phyloP scores from a whole-genome alignment of 345 rosid genomes.

The Linum trigynum region DNA sequence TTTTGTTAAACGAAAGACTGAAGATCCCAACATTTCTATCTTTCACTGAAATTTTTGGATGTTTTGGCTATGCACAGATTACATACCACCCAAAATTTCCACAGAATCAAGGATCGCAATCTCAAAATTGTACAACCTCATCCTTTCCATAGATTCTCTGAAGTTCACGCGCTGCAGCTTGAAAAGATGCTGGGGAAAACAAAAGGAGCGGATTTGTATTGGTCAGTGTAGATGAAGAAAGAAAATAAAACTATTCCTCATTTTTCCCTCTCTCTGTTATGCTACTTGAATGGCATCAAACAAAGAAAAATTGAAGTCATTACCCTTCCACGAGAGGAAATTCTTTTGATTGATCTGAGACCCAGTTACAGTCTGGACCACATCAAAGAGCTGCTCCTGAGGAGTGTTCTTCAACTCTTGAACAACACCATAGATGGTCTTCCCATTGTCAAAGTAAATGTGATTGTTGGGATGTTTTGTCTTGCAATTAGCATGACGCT shows the following conservation, averaged over 20 bases:
- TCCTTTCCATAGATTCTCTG: constrained; percentile 58
- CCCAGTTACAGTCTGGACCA: constrained; percentile 43
- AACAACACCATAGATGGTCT: constrained; percentile 55
- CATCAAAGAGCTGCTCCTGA: constrained; percentile 46
- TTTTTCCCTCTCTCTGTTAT: not conserved
- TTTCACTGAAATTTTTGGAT: too few relatives aligned
- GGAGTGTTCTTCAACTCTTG: constrained; percentile 60
- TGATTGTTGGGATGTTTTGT: constrained; percentile 67
- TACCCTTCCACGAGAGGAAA: constrained; percentile 52
- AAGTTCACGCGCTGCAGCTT: constrained; percentile 58
- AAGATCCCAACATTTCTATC: too few relatives aligned
- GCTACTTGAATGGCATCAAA: not conserved
- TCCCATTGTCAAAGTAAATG: constrained; percentile 59
- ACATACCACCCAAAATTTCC: not conserved
- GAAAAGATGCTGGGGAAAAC: constrained; percentile 41
- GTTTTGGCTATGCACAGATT: too few relatives aligned
- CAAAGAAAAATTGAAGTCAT: not conserved
- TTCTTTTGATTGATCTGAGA: constrained; percentile 48
- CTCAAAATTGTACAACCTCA: constrained; percentile 31
- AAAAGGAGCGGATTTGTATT: constrained; percentile 5
- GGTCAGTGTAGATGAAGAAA: not conserved
- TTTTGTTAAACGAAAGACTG: too few relatives aligned
- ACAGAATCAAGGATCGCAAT: constrained; percentile 12
- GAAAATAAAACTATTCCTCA: not conserved
- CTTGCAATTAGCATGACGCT: constrained; percentile 63